Evolutionary conservation across 257 asterid species (phyloP).

Genomic region (Ophiorrhiza pumila): DNA sequence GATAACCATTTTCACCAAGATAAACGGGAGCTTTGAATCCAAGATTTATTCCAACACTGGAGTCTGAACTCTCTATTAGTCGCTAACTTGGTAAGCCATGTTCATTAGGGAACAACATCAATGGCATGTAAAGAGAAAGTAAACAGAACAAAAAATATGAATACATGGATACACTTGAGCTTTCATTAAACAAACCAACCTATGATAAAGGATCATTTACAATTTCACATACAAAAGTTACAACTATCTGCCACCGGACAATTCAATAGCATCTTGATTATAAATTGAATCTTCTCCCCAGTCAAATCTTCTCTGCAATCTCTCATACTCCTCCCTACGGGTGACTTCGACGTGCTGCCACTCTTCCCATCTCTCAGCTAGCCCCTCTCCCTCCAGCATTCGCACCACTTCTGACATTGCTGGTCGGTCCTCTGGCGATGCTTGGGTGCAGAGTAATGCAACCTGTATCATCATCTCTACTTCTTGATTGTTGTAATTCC

Average conservation of each 20-base stretch:
- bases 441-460: slow-evolving; percentile 83
- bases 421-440: slow-evolving; percentile 90
- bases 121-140: too few species aligned
- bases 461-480: slow-evolving; percentile 98
- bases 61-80: too few species aligned
- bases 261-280: slow-evolving; percentile 72
- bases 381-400: slow-evolving; percentile 93
- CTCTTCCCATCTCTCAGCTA: slow-evolving; percentile 89
- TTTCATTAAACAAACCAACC: not conserved
- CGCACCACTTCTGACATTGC: slow-evolving; percentile 95
- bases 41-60: not conserved
- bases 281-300: slow-evolving; percentile 80
- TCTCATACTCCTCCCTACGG: slow-evolving; percentile 67
- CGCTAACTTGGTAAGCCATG: too few species aligned
- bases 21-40: too few species aligned
- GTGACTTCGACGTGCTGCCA: slow-evolving; percentile 78
- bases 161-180: not conserved
- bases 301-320: slow-evolving; percentile 71
- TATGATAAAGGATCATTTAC: not conserved
- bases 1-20: not conserved
- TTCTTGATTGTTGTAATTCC: slow-evolving; percentile 52
- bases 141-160: not conserved
- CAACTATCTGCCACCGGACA: slow-evolving; percentile 75
- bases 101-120: too few species aligned
- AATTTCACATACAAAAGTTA: slow-evolving; percentile 2